These are phyloP conservation scores for Aureobasidium subglaciale DNA, from an alignment of 2,329 filamentous ascomycete genomes.

Conservation along the genomic window DNA sequence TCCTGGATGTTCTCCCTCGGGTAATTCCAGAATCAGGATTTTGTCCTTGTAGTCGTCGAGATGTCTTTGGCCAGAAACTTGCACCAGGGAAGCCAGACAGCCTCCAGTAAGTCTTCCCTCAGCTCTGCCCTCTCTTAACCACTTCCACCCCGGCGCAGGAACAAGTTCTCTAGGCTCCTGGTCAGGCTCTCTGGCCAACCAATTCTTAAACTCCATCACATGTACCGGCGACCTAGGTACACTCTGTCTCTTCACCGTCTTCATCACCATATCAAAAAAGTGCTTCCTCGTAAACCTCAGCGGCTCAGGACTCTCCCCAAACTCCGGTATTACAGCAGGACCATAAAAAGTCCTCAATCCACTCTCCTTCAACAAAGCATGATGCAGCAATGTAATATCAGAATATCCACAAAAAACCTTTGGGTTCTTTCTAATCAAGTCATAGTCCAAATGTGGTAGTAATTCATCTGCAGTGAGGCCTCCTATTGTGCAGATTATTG, in stretches of 20 bases:
- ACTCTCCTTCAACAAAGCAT: constrained; percentile 21
- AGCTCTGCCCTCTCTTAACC: constrained; percentile 16
- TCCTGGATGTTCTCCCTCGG: constrained; percentile 9
- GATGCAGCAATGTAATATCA: constrained; percentile 27
- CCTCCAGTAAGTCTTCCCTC: constrained; percentile 10
- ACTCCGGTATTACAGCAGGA: constrained; percentile 22
- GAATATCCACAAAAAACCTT: constrained; percentile 30
- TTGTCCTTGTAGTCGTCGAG: neutral
- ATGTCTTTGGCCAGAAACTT: constrained; percentile 10
- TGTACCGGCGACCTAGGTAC: neutral
- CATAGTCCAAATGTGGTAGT: constrained; percentile 25
- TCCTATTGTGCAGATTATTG: constrained; percentile 26
- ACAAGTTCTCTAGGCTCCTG: neutral
- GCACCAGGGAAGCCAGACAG: constrained; percentile 15
- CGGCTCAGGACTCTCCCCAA: constrained; percentile 21
- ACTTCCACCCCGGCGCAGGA: constrained; percentile 14
- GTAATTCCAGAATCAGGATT: constrained; percentile 13
- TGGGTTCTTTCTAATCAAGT: constrained; percentile 24
- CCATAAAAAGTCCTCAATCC: constrained; percentile 27
- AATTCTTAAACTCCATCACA: constrained; percentile 10
- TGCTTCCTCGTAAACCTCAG: constrained; percentile 19
- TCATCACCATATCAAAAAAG: constrained; percentile 17
- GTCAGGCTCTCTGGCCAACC: neutral
- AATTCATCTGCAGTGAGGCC: constrained; percentile 24
- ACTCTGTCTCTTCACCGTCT: neutral